phyloP scores from a whole-genome alignment of 2,329 filamentous ascomycete genomes.

The Apiospora marii region DNA sequence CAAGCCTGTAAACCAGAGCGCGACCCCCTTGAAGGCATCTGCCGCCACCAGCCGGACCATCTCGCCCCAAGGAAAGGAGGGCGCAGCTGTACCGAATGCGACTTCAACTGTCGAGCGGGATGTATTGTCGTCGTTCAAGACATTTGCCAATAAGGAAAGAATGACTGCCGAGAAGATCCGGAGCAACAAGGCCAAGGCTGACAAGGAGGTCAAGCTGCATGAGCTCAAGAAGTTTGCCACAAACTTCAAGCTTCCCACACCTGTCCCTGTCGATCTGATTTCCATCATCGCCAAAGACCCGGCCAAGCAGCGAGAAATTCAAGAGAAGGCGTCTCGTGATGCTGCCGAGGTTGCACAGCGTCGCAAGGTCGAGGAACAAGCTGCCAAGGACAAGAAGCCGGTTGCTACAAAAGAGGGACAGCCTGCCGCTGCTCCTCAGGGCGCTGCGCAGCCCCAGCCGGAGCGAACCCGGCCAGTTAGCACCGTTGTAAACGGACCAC shows the following conservation, averaged over 20 bases:
- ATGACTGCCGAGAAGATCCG: slow-evolving; percentile 64
- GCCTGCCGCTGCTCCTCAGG: slow-evolving; percentile 38
- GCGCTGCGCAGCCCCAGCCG: slow-evolving; percentile 30
- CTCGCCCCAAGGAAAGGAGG: slow-evolving; percentile 49
- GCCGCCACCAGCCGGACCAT: slow-evolving; percentile 52
- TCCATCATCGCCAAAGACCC: slow-evolving; percentile 97
- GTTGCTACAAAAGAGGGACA: slow-evolving; percentile 56
- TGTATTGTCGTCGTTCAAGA: slow-evolving; percentile 69
- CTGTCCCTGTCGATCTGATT: slow-evolving; percentile 89
- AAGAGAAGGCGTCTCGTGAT: slow-evolving; percentile 84
- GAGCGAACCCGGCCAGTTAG: slow-evolving; percentile 44
- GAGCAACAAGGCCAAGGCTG: slow-evolving; percentile 67
- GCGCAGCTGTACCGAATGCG: slow-evolving; percentile 55
- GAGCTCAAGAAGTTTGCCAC: slow-evolving; percentile 95
- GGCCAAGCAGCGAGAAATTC: slow-evolving; percentile 91
- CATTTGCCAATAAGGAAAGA: slow-evolving; percentile 66
- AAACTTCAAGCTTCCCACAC: slow-evolving; percentile 93
- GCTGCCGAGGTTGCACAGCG: slow-evolving; percentile 65
- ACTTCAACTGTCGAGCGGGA: slow-evolving; percentile 69
- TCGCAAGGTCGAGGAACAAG: slow-evolving; percentile 51
- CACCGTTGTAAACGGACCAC: slow-evolving; percentile 32
- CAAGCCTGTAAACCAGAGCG: slow-evolving; percentile 36
- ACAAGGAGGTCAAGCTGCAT: slow-evolving; percentile 91
- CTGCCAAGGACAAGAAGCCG: slow-evolving; percentile 62
- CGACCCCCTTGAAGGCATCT: slow-evolving; percentile 42